A percentile compares a stretch with the other conserved stretches of the same genome.
Conservation (phyloP, 2,329 filamentous ascomycete species). For the Hypocreales sp. region DNA sequence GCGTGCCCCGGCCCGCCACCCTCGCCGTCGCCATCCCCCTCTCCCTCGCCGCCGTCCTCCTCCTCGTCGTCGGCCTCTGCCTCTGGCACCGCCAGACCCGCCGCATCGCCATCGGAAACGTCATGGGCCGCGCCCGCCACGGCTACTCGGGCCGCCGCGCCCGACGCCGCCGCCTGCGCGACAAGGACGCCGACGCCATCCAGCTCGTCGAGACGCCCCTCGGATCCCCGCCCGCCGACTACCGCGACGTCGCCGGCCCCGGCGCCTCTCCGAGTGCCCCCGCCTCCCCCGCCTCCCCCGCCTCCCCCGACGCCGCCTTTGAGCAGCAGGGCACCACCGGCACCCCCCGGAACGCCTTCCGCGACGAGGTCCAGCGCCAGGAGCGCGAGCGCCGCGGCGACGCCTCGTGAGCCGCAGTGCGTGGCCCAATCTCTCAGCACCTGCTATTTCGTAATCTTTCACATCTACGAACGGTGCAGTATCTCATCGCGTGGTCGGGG, state of each 20-base stretch:
- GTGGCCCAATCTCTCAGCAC: too few relatives aligned
- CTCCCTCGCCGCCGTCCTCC: constrained; percentile 27
- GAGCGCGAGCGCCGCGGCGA: constrained; percentile 23
- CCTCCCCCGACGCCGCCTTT: constrained; percentile 22
- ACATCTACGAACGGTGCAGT: too few relatives aligned
- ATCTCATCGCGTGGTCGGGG: too few relatives aligned
- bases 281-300: too few relatives aligned
- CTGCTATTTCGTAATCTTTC: too few relatives aligned
- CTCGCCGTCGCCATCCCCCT: constrained; percentile 38
- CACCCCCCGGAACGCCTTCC: constrained; percentile 25
- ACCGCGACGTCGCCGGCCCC: constrained; percentile 9
- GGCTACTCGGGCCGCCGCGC: constrained; percentile 27
- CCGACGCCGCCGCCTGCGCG: constrained; percentile 18
- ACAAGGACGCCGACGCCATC: constrained; percentile 22
- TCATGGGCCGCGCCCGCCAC: constrained; percentile 29
- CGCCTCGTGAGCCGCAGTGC: too few relatives aligned
- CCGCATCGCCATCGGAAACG: constrained; percentile 31
- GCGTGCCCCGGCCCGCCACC: constrained; percentile 19
- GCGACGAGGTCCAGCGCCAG: constrained; percentile 34
- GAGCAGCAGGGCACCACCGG: constrained; percentile 19
- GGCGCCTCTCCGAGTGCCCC: too few relatives aligned
- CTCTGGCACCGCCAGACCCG: constrained; percentile 39
- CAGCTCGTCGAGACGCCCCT: constrained; percentile 22
- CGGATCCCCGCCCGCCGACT: constrained; percentile 7
- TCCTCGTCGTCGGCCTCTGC: constrained; percentile 38